Base-by-base conservation (phyloP, 352 stramenopile species). In the Globisporangium rhizosaccharum region DNA sequence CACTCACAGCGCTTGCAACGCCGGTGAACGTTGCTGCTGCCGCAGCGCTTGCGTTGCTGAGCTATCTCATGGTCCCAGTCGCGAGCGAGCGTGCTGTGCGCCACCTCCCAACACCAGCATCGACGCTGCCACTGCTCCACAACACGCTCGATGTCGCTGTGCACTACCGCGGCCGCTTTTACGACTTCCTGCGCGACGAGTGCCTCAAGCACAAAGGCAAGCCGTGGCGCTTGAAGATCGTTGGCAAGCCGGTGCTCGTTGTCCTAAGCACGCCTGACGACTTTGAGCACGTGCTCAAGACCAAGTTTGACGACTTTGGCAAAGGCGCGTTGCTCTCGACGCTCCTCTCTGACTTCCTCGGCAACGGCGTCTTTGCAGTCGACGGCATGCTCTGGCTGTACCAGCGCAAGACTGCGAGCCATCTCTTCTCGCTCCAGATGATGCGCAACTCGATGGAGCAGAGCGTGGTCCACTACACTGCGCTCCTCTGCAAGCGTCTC, bases 381-480 rank as follows among this genome's bases (percentile, higher is more conserved):
- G 75, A 88, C 49, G 75, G 76, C 8, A 48, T 48, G 26, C 36
- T 42, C 6, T 91, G 82, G 82, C 46, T 66, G 1, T 57, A 77
- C 51, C 82, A 91, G 58, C 75, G 79, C 57, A 88, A 90, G 64
- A 82, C 63, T 9, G 81, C 81, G 63, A 92, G 75, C 50, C 81
- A 93, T 53, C 85, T 96, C 25, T 91, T 93, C 36, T 84, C 73
- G 30, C 62, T 72, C 10, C 65, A 69, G 20, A 62, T 63, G 48
- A 57, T 78, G 59, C 61, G 62, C 28, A 67, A 73, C 2, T 62
- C 42, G 33, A 81, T 81, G 70, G 61, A 67, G 12, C 26, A 62
- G 28, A 41, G 49, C 17, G 60, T 78, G 37, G 42, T 45, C 0
- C 20, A 57, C 14, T 47, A 74, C 51, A 60, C 41, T 25, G 25